Base-by-base conservation (phyloP, 2,329 filamentous ascomycete genomes). In the Aplosporella prunicola region DNA sequence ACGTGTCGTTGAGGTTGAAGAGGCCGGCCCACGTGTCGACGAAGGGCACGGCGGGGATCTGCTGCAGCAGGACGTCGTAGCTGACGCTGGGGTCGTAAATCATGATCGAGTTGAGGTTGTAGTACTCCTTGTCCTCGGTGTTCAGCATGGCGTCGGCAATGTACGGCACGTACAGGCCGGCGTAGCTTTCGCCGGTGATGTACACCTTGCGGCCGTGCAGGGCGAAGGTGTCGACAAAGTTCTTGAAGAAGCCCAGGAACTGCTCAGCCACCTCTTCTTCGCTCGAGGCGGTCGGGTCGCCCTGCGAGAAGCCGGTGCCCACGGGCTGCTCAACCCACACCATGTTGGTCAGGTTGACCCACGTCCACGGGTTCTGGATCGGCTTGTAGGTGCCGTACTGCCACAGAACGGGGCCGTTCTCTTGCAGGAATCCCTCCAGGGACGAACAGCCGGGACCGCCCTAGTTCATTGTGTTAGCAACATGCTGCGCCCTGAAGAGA, bases 161-260 rank as follows among this genome's bases (percentile, higher is more conserved):
- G 51, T 76, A 75, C 0, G 72, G 71, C 4, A 74, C 67, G 45
- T 74, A 76, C 45, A 56, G 58, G 11, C 82, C 79, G 13, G 38
- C 38, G 1, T 30, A 43, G 0, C 72, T 79, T 56, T 84, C 82
- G 5, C 82, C 84, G 0, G 80, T 71, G 40, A 91, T 72, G 56
- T 81, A 89, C 8, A 86, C 70, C 45, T 81, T 82, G 48, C 72
- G 75, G 9, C 71, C 70, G 14, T 82, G 68, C 55, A 86, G 62
- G 9, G 60, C 65, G 47, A 87, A 87, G 0, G 76, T 77, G 22
- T 82, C 67, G 41, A 85, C 62, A 48, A 86, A 87, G 61, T 85
- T 85, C 62, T 80, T 78, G 69, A 78, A 87, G 61, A 86, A 91
- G 33, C 80, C 80, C 11, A 81, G 65, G 54, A 89, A 86, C 47